These are phyloP conservation scores for Shiraia bambusicola DNA, from an alignment of 2,329 filamentous ascomycete genomes.

Conservation along the genomic window DNA sequence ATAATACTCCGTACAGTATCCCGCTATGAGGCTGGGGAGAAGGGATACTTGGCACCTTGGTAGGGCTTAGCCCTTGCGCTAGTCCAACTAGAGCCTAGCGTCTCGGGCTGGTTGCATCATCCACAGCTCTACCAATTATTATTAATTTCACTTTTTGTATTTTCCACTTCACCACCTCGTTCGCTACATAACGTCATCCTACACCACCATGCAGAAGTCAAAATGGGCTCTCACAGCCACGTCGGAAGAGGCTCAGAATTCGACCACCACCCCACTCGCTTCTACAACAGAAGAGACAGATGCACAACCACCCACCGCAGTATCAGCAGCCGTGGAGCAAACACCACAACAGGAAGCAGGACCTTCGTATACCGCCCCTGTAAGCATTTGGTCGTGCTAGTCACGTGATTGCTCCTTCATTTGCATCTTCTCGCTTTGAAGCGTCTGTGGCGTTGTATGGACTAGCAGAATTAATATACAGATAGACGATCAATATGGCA, in stretches of 20 bases:
- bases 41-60: no score
- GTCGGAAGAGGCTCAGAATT: slow-evolving; percentile 7
- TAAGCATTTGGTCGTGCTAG: slow-evolving; percentile 1
- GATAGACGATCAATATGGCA: slow-evolving; percentile 18
- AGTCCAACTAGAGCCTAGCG: neutral
- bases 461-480: no score
- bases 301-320: slow-evolving; percentile 2
- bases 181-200: slow-evolving; percentile 4
- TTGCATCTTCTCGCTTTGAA: neutral
- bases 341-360: slow-evolving; percentile 5
- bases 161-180: neutral
- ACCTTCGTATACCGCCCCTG: slow-evolving; percentile 13
- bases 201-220: slow-evolving; percentile 33
- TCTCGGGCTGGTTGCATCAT: neutral
- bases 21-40: no score
- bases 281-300: slow-evolving; percentile 6
- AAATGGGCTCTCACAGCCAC: slow-evolving; percentile 34
- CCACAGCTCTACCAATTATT: slow-evolving; percentile 1
- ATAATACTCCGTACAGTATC: no score
- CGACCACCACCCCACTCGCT: neutral
- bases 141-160: neutral
- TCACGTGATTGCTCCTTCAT: neutral
- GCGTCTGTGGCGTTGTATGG: no score
- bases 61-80: slow-evolving; percentile 2
- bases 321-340: slow-evolving; percentile 3